Evolutionary conservation across 2,329 filamentous ascomycete genomes (phyloP).

Genomic region (Lizonia empirigonia): DNA sequence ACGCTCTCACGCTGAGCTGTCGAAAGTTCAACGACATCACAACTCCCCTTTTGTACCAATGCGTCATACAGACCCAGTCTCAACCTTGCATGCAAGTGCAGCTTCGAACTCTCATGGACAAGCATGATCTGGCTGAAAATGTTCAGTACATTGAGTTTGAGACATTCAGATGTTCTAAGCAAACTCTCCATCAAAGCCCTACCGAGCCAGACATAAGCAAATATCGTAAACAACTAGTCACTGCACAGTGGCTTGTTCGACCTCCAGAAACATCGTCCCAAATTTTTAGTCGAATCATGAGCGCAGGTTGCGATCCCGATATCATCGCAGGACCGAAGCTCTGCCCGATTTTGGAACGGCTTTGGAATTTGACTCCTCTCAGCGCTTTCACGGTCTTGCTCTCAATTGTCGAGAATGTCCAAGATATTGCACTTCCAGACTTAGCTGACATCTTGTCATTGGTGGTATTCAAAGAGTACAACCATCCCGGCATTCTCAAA

Average conservation of each 20-base stretch:
- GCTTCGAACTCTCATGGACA: neutral
- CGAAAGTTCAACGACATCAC: conserved; percentile 17
- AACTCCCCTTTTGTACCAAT: conserved; percentile 25
- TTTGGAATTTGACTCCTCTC: neutral
- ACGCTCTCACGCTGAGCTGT: conserved; percentile 22
- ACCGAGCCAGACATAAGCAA: neutral
- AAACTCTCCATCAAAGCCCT: neutral
- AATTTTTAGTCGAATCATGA: too few species aligned
- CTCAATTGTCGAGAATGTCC: neutral
- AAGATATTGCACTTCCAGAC: neutral
- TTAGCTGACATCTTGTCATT: neutral
- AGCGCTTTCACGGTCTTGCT: neutral
- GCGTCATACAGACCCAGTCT: conserved; percentile 13
- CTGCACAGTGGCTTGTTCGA: neutral
- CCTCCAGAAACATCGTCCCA: neutral
- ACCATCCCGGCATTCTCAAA: neutral
- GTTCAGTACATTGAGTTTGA: conserved; percentile 1
- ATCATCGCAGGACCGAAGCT: too few species aligned
- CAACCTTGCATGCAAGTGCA: neutral
- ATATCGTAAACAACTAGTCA: neutral
- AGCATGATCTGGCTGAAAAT: neutral
- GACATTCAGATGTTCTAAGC: neutral
- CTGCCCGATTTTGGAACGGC: too few species aligned
- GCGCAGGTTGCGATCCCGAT: too few species aligned
- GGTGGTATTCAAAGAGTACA: neutral